Base-by-base conservation (phyloP, 2,329 filamentous ascomycete species). In the Periconia digitata region DNA sequence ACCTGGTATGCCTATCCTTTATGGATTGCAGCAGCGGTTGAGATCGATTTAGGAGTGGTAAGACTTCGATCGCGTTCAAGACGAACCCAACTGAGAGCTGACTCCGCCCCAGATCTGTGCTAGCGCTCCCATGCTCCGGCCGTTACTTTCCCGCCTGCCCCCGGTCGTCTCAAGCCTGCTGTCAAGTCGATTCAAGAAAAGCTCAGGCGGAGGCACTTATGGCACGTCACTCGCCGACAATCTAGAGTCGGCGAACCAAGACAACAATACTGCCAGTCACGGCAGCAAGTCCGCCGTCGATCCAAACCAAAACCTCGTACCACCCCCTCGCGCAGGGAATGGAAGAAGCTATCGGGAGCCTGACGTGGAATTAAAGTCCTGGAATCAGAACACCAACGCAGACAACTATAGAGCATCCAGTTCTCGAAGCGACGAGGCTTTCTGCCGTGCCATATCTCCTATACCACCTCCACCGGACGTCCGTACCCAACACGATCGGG, bases 11-110 rank as follows among this genome's bases (percentile, higher is more conserved):
- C 72, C 4, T 76, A 74, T 60, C 72, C 73, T 6, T 58, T 77
- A 0, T 78, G 74, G 73, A 76, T 77, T n/a, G 68, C 68, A 37
- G 74, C 74, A 4, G 70, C 73, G 0, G 69, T 78, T 2, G 75
- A 78, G 53, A 72, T 77, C 8, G 73, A 78, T 49, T 50, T 78
- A 6, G 74, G 72, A 8, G 69, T 78, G n/a, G n/a, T n/a, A n/a
- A n/a, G n/a, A n/a, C 72, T 76, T n/a, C n/a, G n/a, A n/a, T n/a
- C n/a, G n/a, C n/a, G n/a, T n/a, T n/a, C n/a, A 56, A 58, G 73
- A 68, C 10, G 1, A 20, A 8, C 13, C 29, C 24, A 4, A 15
- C n/a, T 18, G 5, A 42, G 15, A 37, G 6, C 17, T 24, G 34
- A 8, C 39, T 29, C 32, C 40, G 29, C 8, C 23, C 4, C 22